These are phyloP conservation scores for Flaveria robusta DNA, from an alignment of 129 eudicot species.

Conservation along the genomic window DNA sequence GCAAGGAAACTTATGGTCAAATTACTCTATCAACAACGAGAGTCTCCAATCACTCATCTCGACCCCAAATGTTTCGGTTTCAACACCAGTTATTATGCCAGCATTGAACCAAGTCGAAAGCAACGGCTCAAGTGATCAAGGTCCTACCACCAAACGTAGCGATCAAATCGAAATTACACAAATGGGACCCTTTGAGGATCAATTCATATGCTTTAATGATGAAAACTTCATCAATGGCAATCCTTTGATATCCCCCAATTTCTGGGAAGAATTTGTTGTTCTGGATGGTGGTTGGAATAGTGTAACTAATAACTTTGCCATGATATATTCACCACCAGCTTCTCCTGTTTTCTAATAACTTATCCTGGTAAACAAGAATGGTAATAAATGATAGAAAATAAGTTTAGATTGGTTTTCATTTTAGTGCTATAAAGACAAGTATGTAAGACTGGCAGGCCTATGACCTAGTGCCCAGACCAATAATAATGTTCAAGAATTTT, in stretches of 20 bases:
- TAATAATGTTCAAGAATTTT: background rate
- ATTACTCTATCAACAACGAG: constrained; percentile 12
- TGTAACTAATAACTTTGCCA: constrained; percentile 13
- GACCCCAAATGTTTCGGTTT: background rate
- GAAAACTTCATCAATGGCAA: background rate
- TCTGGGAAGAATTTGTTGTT: constrained; percentile 15
- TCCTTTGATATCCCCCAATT: background rate
- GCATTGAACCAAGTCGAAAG: background rate
- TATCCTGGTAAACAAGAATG: background rate
- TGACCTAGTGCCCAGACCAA: background rate
- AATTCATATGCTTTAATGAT: background rate
- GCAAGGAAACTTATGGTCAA: constrained; percentile 38
- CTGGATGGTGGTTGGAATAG: constrained; percentile 6
- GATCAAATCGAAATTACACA: background rate
- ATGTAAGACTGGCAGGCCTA: background rate
- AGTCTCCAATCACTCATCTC: constrained; percentile 31
- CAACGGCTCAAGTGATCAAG: constrained; percentile 7
- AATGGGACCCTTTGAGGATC: constrained; percentile 13
- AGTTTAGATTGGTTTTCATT: background rate
- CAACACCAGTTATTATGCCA: background rate
- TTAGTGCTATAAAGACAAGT: too few relatives aligned
- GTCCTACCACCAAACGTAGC: background rate
- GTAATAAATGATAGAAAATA: background rate
- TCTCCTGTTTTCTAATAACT: constrained; percentile 10
- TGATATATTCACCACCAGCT: constrained; percentile 12